A percentile compares a stretch with the other conserved stretches of the same genome.
phyloP scores from a whole-genome alignment of 257 asterid species.

The Mitragyna speciosa region DNA sequence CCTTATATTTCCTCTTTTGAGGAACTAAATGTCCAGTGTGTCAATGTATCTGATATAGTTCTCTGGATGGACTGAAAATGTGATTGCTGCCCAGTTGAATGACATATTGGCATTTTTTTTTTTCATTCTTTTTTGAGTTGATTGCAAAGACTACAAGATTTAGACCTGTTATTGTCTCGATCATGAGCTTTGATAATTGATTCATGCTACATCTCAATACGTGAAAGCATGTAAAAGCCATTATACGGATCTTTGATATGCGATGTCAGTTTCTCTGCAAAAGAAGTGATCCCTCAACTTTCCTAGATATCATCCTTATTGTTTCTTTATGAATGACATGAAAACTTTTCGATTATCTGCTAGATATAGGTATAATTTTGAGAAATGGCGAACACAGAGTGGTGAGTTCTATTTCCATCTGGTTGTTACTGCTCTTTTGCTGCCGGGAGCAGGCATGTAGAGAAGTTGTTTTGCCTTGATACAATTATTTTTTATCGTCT shows the following conservation, averaged over 20 bases:
- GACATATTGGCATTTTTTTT: neutral
- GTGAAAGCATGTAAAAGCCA: neutral
- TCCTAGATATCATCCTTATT: neutral
- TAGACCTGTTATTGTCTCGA: neutral
- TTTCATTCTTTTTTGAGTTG: slow-evolving; percentile 17
- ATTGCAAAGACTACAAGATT: neutral
- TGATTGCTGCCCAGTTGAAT: slow-evolving; percentile 15
- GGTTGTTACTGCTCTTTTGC: neutral
- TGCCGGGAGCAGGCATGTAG: neutral
- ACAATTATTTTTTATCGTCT: slow-evolving; percentile 55
- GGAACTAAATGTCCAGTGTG: slow-evolving; percentile 18
- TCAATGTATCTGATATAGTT: neutral
- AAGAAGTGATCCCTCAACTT: neutral
- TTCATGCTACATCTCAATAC: neutral
- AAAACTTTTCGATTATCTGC: neutral
- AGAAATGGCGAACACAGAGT: neutral
- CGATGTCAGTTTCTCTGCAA: neutral
- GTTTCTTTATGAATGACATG: neutral
- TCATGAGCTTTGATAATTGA: neutral
- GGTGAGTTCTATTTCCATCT: neutral
- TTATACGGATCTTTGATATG: neutral
- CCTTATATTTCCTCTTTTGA: slow-evolving; percentile 5
- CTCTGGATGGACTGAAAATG: neutral
- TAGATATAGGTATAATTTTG: neutral
- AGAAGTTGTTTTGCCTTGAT: neutral